Percentiles rank a stretch among this genome's conserved stretches.
Evolutionary conservation across 345 rosid genomes (phyloP).

Genomic region (Leavenworthia alabamica): DNA sequence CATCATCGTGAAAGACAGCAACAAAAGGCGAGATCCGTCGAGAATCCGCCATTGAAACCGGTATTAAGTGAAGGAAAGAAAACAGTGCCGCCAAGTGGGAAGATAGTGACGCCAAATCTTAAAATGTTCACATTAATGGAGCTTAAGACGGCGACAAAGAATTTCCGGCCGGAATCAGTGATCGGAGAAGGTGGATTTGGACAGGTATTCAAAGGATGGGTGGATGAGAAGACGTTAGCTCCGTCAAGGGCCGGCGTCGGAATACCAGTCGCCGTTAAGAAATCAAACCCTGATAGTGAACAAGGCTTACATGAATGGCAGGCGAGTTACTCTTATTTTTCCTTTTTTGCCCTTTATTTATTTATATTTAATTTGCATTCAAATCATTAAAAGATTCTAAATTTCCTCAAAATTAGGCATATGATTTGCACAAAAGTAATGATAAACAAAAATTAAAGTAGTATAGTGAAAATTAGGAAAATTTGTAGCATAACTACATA

Average conservation of each 20-base stretch:
- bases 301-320: slow-evolving; percentile 83
- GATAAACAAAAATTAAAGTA: background rate
- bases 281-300: slow-evolving; percentile 60
- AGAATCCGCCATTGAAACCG: background rate
- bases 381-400: background rate
- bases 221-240: slow-evolving; percentile 48
- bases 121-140: slow-evolving; percentile 53
- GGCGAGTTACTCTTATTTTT: slow-evolving; percentile 31
- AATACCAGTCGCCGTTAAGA: slow-evolving; percentile 80
- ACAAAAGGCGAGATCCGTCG: background rate
- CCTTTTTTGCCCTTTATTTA: background rate
- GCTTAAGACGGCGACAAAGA: slow-evolving; percentile 59
- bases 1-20: no score
- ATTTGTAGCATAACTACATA: background rate
- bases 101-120: slow-evolving; percentile 35
- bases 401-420: background rate
- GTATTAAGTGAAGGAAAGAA: background rate
- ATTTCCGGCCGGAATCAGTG: slow-evolving; percentile 62
- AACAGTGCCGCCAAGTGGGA: slow-evolving; percentile 29
- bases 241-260: slow-evolving; percentile 63
- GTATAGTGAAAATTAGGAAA: background rate
- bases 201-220: slow-evolving; percentile 81
- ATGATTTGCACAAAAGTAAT: background rate
- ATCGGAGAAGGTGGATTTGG: slow-evolving; percentile 96
- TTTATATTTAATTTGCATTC: background rate